Percentiles rank a stretch among this genome's conserved stretches.
phyloP scores from a whole-genome alignment of 2,329 filamentous ascomycete genomes.

The Cladorrhinum sp. region DNA sequence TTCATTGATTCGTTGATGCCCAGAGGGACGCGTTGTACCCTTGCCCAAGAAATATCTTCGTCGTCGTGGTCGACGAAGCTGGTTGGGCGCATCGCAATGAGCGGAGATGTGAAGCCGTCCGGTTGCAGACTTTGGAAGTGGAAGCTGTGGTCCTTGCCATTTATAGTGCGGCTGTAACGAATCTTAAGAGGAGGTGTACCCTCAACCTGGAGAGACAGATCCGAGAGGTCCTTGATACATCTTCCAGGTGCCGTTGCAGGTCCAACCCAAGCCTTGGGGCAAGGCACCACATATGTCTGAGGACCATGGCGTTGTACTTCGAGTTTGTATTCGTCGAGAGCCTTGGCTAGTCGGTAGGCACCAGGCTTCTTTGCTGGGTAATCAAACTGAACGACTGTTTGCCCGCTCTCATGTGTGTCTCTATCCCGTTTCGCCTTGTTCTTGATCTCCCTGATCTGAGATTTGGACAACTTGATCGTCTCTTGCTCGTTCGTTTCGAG shows the following conservation, averaged over 20 bases:
- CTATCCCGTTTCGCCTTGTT: conserved; percentile 62
- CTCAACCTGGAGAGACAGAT: conserved; percentile 76
- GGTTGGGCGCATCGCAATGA: conserved; percentile 58
- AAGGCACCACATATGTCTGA: conserved; percentile 81
- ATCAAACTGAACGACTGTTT: conserved; percentile 63
- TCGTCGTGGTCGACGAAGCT: conserved; percentile 56
- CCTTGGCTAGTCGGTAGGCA: conserved; percentile 78
- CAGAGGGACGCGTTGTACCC: conserved; percentile 69
- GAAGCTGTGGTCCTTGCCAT: conserved; percentile 76
- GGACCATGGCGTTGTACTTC: conserved; percentile 76
- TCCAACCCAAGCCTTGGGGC: conserved; percentile 74
- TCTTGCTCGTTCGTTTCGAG: conserved; percentile 78
- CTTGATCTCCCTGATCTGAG: conserved; percentile 71
- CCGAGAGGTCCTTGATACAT: conserved; percentile 84
- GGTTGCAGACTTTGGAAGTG: conserved; percentile 93
- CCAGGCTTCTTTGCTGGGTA: conserved; percentile 81
- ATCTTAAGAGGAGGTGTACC: conserved; percentile 91
- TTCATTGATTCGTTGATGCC: conserved; percentile 87
- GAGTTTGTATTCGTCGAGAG: conserved; percentile 89
- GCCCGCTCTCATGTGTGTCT: conserved; percentile 53
- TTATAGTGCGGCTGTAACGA: conserved; percentile 85
- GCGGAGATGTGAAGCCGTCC: conserved; percentile 75
- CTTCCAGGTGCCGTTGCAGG: conserved; percentile 60
- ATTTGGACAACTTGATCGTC: conserved; percentile 69
- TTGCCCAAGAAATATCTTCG: conserved; percentile 78